Evolutionary conservation across 192 early-diverging fungal species (phyloP).

Genomic region (Backusella psychrophila): DNA sequence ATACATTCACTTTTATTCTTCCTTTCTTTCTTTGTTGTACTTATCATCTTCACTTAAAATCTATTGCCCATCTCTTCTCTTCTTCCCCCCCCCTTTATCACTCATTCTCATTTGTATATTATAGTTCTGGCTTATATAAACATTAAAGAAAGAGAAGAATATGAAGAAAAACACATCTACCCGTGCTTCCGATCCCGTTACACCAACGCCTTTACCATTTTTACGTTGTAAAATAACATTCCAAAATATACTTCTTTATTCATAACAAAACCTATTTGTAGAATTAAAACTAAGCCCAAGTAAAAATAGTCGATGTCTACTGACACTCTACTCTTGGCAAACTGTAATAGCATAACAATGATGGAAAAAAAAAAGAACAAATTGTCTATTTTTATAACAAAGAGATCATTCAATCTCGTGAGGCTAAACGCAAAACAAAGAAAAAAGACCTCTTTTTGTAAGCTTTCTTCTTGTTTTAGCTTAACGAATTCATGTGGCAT

Average conservation of each 20-base stretch:
- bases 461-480: background rate
- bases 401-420: background rate
- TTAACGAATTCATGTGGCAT: background rate
- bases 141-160: slow-evolving; percentile 6
- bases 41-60: slow-evolving; percentile 3
- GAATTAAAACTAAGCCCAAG: background rate
- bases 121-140: slow-evolving; percentile 6
- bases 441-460: background rate
- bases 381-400: background rate
- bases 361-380: background rate
- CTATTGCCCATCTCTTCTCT: background rate
- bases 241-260: background rate
- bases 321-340: background rate
- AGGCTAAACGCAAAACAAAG: background rate
- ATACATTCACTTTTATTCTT: background rate
- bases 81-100: background rate
- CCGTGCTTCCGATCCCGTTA: background rate
- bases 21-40: background rate
- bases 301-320: background rate
- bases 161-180: background rate
- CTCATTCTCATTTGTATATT: slow-evolving; percentile 6
- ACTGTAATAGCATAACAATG: background rate
- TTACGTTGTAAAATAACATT: background rate
- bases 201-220: background rate
- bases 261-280: background rate